phyloP scores from a whole-genome alignment of 805 yeast species.

The Wickerhamiella alocasiicola region DNA sequence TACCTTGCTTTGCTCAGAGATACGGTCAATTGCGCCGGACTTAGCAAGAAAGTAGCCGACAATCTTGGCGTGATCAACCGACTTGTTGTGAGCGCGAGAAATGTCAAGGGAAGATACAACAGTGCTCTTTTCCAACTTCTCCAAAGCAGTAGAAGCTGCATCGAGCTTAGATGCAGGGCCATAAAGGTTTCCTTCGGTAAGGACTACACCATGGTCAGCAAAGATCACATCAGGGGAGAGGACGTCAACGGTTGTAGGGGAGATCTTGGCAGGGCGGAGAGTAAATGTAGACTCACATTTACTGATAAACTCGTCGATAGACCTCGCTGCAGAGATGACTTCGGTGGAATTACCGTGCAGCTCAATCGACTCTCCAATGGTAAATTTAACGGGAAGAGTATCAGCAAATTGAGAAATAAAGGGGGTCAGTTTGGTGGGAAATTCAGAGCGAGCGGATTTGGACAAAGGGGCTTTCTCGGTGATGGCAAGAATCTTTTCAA shows the following conservation, averaged over 20 bases:
- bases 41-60: slow-evolving; percentile 50
- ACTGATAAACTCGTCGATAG: slow-evolving; percentile 8
- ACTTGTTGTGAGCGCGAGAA: slow-evolving; percentile 78
- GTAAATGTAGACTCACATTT: slow-evolving; percentile 6
- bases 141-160: slow-evolving; percentile 51
- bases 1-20: slow-evolving; percentile 34
- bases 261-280: slow-evolving; percentile 1
- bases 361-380: slow-evolving; percentile 9
- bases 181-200: slow-evolving; percentile 51
- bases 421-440: slow-evolving; percentile 4
- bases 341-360: slow-evolving; percentile 23
- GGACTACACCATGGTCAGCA: slow-evolving; percentile 29
- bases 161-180: slow-evolving; percentile 40
- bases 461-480: slow-evolving; percentile 46
- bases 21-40: slow-evolving; percentile 25
- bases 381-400: slow-evolving; percentile 13
- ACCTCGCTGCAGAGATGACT: slow-evolving; percentile 30
- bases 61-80: slow-evolving; percentile 60
- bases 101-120: slow-evolving; percentile 63
- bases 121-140: slow-evolving; percentile 45
- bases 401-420: slow-evolving; percentile 11
- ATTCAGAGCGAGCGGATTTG: slow-evolving; percentile 1
- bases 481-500: slow-evolving; percentile 52
- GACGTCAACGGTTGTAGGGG: not conserved
- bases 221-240: slow-evolving; percentile 9